Evolutionary conservation across 352 stramenopile species (phyloP), one percentile per base, ranked within the genome.

Genomic region (Globisporangium uncinulatum): DNA sequence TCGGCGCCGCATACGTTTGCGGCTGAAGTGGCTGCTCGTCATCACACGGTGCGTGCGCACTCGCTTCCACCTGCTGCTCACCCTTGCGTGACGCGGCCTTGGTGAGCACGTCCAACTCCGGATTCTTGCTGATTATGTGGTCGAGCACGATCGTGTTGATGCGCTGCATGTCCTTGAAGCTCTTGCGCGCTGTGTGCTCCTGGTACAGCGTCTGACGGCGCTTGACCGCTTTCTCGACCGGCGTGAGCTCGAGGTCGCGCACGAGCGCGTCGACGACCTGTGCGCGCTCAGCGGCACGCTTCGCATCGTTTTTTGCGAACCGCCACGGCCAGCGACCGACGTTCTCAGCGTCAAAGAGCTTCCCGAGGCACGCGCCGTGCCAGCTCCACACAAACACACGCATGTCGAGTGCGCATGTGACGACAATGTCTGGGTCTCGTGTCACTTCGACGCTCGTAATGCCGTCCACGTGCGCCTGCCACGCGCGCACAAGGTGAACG

Each of bases 301-400:
- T 83, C 4, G 61, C 66, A 48, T 87, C 79, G 50, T 89, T 68
- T 29, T 82, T 79, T 6, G 49, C 54, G 51, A 91, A 91, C 3
- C 56, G 65, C 81, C 81, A 91, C 32, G 56, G 59, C 57, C 62
- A 81, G 0, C 54, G 44, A 0, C 69, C 71, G 9, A 73, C 57
- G 21, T 83, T 86, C 31, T 91, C 81, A 0, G 70, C 66, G 15
- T 86, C 79, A 56, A 87, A 89, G 2, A 89, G 56, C 42, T 85
- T 86, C 1, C 81, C 81, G 0, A 89, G 51, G 32, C 71, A 84
- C n/a, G 34, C 39, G 0, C 78, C 78, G 29, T 82, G 57, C 81
- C 81, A 91, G 43, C 76, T 73, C 81, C 78, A 91, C 5, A 91
- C 65, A 52, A 78, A 88, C 4, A 91, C 76, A 3, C 67, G 64